A percentile compares a stretch with the other conserved stretches of the same genome.
These are phyloP conservation scores for Claviceps digitariae DNA, from an alignment of 2,329 filamentous ascomycete species.

Conservation along the genomic window DNA sequence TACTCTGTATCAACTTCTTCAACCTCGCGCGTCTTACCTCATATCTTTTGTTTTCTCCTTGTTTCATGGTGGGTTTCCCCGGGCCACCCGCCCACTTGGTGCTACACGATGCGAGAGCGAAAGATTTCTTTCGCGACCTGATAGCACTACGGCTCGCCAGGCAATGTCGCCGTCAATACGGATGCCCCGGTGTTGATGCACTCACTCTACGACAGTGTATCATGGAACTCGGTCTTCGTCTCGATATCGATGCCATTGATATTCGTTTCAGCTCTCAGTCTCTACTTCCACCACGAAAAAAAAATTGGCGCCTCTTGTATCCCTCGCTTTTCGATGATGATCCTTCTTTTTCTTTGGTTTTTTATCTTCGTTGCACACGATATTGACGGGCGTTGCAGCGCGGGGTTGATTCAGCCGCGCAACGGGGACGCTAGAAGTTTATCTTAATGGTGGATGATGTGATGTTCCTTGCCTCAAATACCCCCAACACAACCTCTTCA, in stretches of 20 bases:
- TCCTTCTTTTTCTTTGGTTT: background rate
- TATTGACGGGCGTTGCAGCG: background rate
- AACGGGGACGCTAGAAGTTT: conserved; percentile 8
- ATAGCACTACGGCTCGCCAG: background rate
- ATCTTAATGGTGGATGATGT: conserved; percentile 8
- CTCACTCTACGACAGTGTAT: background rate
- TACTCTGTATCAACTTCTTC: conserved; percentile 1
- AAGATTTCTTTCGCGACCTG: conserved; percentile 1
- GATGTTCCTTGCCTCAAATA: conserved; percentile 9
- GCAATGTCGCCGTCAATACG: background rate
- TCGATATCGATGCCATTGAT: background rate
- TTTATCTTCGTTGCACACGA: background rate
- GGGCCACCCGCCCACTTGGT: background rate
- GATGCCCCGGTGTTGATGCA: background rate
- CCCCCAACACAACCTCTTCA: conserved; percentile 9
- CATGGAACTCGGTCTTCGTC: background rate
- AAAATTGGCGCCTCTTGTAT: conserved; percentile 6
- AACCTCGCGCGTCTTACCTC: background rate
- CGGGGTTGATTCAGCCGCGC: background rate
- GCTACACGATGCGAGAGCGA: background rate
- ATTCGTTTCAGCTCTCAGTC: conserved; percentile 9
- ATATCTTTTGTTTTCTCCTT: background rate
- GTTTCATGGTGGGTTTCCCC: background rate
- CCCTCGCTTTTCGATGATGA: conserved; percentile 3
- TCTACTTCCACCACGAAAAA: conserved; percentile 13